phyloP scores from a whole-genome alignment of 208 protist species.

The Crithidia fasciculata region DNA sequence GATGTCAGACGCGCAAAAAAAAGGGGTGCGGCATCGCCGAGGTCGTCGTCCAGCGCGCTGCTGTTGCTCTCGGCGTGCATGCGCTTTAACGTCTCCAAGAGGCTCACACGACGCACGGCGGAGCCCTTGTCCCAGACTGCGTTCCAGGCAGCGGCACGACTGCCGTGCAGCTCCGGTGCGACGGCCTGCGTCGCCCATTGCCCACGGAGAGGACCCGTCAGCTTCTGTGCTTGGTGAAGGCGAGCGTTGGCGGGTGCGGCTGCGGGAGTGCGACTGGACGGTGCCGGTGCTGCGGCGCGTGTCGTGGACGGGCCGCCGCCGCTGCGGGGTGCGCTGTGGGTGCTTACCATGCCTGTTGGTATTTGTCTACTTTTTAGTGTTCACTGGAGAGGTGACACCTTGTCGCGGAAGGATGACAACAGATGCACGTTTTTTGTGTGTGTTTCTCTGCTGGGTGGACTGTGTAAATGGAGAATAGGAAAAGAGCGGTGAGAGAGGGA shows the following conservation, averaged over 20 bases:
- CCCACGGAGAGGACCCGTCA: constrained; percentile 5
- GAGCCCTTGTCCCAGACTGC: constrained; percentile 73
- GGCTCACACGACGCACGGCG: constrained; percentile 35
- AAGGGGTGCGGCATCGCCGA: constrained; percentile 80
- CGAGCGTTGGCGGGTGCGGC: neutral
- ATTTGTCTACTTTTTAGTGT: no score
- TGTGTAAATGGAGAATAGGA: no score
- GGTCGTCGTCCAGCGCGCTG: constrained; percentile 61
- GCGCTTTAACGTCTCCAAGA: constrained; percentile 72
- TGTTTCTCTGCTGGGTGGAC: neutral
- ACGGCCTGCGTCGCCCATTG: constrained; percentile 26
- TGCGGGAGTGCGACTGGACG: neutral
- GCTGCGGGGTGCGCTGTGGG: constrained; percentile 1
- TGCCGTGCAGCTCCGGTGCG: constrained; percentile 37
- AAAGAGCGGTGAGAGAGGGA: no score
- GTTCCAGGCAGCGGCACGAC: constrained; percentile 68
- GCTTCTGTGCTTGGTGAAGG: neutral
- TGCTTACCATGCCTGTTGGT: neutral
- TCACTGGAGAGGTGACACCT: no score
- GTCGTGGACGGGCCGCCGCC: neutral
- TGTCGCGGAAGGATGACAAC: no score
- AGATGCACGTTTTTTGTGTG: neutral
- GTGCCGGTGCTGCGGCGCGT: neutral
- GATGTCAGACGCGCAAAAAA: constrained; percentile 84
- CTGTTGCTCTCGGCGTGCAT: constrained; percentile 76